Percentiles rank a stretch among this genome's conserved stretches.
phyloP scores from a whole-genome alignment of 1,139 yeast species.

The Sugiyamaella japonica region DNA sequence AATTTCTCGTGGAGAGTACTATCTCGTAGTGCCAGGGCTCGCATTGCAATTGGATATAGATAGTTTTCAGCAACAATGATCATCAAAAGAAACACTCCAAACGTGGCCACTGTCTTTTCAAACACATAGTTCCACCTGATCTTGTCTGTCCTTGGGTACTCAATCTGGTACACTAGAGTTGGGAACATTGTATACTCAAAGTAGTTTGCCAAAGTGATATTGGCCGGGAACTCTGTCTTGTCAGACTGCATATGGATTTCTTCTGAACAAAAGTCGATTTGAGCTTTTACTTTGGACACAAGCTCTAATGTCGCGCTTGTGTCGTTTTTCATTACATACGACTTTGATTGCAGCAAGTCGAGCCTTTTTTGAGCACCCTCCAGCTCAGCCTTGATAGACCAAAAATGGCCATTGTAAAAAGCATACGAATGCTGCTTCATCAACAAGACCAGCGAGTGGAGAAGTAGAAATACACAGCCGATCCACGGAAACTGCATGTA shows the following conservation, averaged over 20 bases:
- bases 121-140: slow-evolving; percentile 71
- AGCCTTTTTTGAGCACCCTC: slow-evolving; percentile 44
- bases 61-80: slow-evolving; percentile 74
- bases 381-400: slow-evolving; percentile 64
- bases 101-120: slow-evolving; percentile 73
- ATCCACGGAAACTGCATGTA: slow-evolving; percentile 72
- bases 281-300: slow-evolving; percentile 22
- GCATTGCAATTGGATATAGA: slow-evolving; percentile 72
- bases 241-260: slow-evolving; percentile 38
- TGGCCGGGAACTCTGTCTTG: slow-evolving; percentile 59
- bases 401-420: slow-evolving; percentile 83
- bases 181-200: slow-evolving; percentile 87
- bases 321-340: background rate
- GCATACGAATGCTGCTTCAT: slow-evolving; percentile 95
- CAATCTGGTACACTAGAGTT: slow-evolving; percentile 66
- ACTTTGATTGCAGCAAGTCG: background rate
- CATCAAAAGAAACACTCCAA: slow-evolving; percentile 86
- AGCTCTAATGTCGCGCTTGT: background rate
- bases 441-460: slow-evolving; percentile 80
- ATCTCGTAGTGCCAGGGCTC: slow-evolving; percentile 54
- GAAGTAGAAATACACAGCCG: slow-evolving; percentile 73
- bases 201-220: slow-evolving; percentile 64
- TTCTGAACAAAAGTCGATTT: slow-evolving; percentile 31
- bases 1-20: slow-evolving; percentile 51
- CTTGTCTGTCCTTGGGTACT: slow-evolving; percentile 70